Evolutionary conservation across 1,139 yeast species (phyloP).

Genomic region (Yamadazyma conglobata): DNA sequence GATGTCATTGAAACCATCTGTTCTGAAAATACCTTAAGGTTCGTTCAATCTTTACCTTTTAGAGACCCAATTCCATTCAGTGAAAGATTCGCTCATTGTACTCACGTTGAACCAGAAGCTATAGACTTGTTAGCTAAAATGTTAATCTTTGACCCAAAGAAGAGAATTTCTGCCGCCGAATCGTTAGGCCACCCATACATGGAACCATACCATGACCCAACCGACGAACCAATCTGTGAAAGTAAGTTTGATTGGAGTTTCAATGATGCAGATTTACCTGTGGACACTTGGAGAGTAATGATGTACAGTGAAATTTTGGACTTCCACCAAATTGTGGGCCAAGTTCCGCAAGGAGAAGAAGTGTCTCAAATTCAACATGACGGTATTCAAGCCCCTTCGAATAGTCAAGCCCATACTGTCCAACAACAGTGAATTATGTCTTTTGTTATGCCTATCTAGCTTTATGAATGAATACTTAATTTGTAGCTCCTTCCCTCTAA

Average conservation of each 20-base stretch:
- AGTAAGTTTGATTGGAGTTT: slow-evolving; percentile 97
- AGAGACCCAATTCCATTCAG: slow-evolving; percentile 87
- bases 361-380: slow-evolving; percentile 30
- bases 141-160: slow-evolving; percentile 92
- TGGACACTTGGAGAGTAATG: slow-evolving; percentile 98
- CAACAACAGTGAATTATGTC: no score
- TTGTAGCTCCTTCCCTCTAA: no score
- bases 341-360: slow-evolving; percentile 22
- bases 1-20: slow-evolving; percentile 96
- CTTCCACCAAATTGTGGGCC: slow-evolving; percentile 67
- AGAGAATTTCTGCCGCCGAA: slow-evolving; percentile 88
- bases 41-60: slow-evolving; percentile 90
- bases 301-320: slow-evolving; percentile 97
- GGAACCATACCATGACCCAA: slow-evolving; percentile 97
- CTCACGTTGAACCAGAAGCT: slow-evolving; percentile 87
- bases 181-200: slow-evolving; percentile 89
- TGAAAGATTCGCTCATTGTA: slow-evolving; percentile 64
- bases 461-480: no score
- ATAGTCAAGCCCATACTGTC: no score
- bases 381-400: slow-evolving; percentile 25
- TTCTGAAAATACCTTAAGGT: slow-evolving; percentile 89
- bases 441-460: no score
- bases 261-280: slow-evolving; percentile 96
- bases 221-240: slow-evolving; percentile 94
- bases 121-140: slow-evolving; percentile 83